These are phyloP conservation scores for Ceratobasidium sp. DNA, from an alignment of 1,284 basidiomycete genomes.

Conservation along the genomic window DNA sequence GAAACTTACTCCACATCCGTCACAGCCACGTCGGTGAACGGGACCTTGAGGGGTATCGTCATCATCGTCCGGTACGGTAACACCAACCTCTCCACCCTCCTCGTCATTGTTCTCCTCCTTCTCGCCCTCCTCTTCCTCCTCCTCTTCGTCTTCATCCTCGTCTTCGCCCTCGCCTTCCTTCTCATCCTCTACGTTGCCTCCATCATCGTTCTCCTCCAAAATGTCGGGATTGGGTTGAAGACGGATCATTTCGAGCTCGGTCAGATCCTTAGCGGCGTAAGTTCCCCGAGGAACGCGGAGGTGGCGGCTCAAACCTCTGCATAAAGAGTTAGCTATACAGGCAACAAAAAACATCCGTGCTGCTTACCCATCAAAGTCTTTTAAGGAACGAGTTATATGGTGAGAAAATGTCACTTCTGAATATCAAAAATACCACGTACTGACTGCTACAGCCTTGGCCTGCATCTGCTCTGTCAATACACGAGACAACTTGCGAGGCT, in stretches of 20 bases:
- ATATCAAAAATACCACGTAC: conserved; percentile 49
- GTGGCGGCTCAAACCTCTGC: conserved; percentile 52
- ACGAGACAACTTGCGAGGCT: conserved; percentile 47
- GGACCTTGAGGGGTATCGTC: conserved; percentile 4
- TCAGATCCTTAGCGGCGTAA: conserved; percentile 59
- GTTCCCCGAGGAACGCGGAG: conserved; percentile 57
- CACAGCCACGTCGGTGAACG: conserved; percentile 38
- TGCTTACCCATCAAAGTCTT: background rate
- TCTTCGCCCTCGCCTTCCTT: conserved; percentile 23
- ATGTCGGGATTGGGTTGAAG: conserved; percentile 41
- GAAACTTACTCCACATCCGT: conserved; percentile 46
- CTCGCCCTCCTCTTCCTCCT: background rate
- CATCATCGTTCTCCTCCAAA: conserved; percentile 27
- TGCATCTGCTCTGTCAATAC: conserved; percentile 61
- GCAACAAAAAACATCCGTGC: background rate
- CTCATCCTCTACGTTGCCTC: conserved; percentile 4
- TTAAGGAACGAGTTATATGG: background rate
- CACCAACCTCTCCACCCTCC: conserved; percentile 6
- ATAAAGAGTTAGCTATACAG: conserved; percentile 10
- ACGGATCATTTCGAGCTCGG: conserved; percentile 55
- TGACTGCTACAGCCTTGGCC: conserved; percentile 64
- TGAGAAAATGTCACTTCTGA: background rate
- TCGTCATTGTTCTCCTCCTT: conserved; percentile 14
- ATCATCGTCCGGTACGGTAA: background rate
- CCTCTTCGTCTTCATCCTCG: conserved; percentile 30